phyloP scores from a whole-genome alignment of 306 rosid species.

The Vigna mungo region DNA sequence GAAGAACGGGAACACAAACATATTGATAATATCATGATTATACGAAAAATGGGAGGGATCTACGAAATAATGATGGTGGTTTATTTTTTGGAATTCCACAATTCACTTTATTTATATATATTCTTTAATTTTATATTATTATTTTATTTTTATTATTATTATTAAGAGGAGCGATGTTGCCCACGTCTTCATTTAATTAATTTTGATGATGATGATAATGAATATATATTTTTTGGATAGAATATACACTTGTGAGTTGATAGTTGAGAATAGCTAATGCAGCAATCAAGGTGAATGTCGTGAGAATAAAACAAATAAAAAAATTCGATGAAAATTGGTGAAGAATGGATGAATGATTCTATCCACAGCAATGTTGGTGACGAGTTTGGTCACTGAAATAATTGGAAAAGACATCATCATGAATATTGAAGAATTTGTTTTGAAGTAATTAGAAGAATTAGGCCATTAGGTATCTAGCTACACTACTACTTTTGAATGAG shows the following conservation, averaged over 20 bases:
- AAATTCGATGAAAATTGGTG: constrained; percentile 14
- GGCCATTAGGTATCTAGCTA: constrained; percentile 42
- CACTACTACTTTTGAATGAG: constrained; percentile 45
- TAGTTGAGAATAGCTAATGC: constrained; percentile 31
- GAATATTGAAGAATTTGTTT: constrained; percentile 45
- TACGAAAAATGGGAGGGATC: background rate
- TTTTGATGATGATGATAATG: constrained; percentile 33
- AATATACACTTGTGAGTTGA: constrained; percentile 41
- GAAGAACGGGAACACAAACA: no score
- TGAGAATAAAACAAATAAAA: constrained; percentile 38
- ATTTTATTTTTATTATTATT: background rate
- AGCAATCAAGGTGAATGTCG: constrained; percentile 43
- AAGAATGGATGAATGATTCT: constrained; percentile 31
- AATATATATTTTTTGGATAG: constrained; percentile 40
- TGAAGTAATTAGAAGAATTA: constrained; percentile 46
- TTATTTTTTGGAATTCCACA: background rate
- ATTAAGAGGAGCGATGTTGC: background rate
- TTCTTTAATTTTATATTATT: background rate
- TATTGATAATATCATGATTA: background rate
- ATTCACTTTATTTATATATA: background rate
- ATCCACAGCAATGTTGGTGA: constrained; percentile 26
- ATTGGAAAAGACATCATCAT: constrained; percentile 49
- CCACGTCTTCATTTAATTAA: constrained; percentile 12
- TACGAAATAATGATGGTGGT: background rate
- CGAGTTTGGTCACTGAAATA: constrained; percentile 43